A percentile compares a stretch with the other conserved stretches of the same genome.
Evolutionary conservation across 768 basidiomycete genomes (phyloP).

Genomic region (Russula griseocarnosa): DNA sequence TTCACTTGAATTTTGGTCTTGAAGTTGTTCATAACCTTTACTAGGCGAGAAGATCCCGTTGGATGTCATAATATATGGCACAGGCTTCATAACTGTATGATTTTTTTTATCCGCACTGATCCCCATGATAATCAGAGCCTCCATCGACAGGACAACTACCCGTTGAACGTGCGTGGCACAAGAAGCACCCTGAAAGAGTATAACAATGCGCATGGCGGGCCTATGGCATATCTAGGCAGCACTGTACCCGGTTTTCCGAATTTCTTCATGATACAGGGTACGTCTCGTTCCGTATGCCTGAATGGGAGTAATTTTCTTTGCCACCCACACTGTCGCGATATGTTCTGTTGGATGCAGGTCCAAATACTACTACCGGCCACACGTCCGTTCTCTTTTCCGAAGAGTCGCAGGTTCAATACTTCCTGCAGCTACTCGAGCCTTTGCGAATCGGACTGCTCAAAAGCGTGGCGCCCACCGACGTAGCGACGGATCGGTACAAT

Average conservation of each 20-base stretch:
- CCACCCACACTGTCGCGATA: not conserved
- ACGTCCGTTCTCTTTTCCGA: constrained; percentile 53
- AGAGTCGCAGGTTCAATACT: constrained; percentile 12
- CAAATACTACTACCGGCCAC: constrained; percentile 55
- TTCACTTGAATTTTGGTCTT: not conserved
- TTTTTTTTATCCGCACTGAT: constrained; percentile 4
- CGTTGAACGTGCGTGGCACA: constrained; percentile 13
- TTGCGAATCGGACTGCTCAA: constrained; percentile 13
- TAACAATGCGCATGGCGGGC: constrained; percentile 46
- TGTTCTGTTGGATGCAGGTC: constrained; percentile 28
- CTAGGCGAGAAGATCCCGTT: constrained; percentile 45
- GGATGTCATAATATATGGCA: constrained; percentile 54
- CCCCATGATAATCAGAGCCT: not conserved
- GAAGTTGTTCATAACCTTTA: not conserved
- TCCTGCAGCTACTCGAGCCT: constrained; percentile 15
- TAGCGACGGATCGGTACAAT: constrained; percentile 24
- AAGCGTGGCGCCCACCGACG: constrained; percentile 17
- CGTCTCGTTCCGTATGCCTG: not conserved
- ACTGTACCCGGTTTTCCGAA: constrained; percentile 24
- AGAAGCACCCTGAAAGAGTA: constrained; percentile 43
- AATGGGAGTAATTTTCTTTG: not conserved
- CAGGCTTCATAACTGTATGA: constrained; percentile 50
- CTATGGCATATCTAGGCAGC: constrained; percentile 49
- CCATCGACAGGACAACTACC: constrained; percentile 14
- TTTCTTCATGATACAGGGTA: constrained; percentile 24